These are phyloP conservation scores for Clavispora phyllophila DNA, from an alignment of 805 yeast species.

Conservation along the genomic window DNA sequence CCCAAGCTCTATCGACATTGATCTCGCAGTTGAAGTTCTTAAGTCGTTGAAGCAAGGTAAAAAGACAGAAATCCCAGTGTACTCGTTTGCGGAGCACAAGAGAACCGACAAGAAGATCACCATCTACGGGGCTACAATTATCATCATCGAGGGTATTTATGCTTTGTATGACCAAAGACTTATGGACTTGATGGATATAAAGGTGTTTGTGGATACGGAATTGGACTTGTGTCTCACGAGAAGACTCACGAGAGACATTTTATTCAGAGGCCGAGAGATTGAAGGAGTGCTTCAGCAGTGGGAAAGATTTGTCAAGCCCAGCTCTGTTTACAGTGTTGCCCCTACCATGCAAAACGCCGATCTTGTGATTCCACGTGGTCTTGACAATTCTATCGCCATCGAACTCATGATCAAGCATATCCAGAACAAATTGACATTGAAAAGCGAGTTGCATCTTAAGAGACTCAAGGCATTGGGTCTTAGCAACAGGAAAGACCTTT, in stretches of 20 bases:
- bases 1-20: slow-evolving; percentile 82
- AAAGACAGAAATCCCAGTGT: slow-evolving; percentile 38
- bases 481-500: slow-evolving; percentile 26
- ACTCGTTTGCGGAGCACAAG: slow-evolving; percentile 69
- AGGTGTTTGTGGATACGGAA: slow-evolving; percentile 90
- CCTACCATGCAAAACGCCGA: slow-evolving; percentile 81
- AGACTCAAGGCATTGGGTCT: slow-evolving; percentile 57
- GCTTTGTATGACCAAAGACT: slow-evolving; percentile 70
- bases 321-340: slow-evolving; percentile 67
- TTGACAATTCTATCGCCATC: slow-evolving; percentile 77
- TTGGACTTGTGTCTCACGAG: slow-evolving; percentile 89
- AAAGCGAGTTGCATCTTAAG: slow-evolving; percentile 63
- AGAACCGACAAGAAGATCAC: slow-evolving; percentile 61
- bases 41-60: slow-evolving; percentile 63
- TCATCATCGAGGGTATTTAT: slow-evolving; percentile 87
- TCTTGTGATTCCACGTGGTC: slow-evolving; percentile 84
- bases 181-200: slow-evolving; percentile 73
- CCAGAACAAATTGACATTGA: slow-evolving; percentile 58
- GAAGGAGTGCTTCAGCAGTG: slow-evolving; percentile 82
- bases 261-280: slow-evolving; percentile 80
- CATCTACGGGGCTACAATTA: slow-evolving; percentile 90
- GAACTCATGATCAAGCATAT: slow-evolving; percentile 76
- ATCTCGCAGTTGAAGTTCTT: slow-evolving; percentile 60
- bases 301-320: slow-evolving; percentile 89
- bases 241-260: slow-evolving; percentile 79